Evolutionary conservation across 352 stramenopile species (phyloP).

Genomic region (Phytophthora podocarpi): DNA sequence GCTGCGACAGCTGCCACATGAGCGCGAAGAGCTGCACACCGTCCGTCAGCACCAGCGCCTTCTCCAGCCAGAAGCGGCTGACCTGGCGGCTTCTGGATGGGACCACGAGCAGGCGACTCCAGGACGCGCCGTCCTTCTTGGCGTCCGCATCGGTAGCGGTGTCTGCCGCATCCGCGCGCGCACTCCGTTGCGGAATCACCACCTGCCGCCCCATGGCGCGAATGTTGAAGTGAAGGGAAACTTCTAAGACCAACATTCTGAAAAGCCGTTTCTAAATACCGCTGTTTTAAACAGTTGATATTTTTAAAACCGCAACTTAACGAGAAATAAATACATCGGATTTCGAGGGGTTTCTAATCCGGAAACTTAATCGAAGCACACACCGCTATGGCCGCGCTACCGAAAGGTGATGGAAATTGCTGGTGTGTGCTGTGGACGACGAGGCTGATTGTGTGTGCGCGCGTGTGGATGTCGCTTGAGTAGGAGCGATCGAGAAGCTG

Average conservation of each 20-base stretch:
- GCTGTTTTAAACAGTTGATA: no score
- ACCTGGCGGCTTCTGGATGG: conserved; percentile 29
- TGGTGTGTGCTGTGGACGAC: background rate
- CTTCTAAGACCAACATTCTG: conserved; percentile 23
- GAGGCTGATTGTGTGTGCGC: background rate
- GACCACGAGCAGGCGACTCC: conserved; percentile 11
- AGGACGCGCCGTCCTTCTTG: conserved; percentile 9
- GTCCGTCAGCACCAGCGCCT: conserved; percentile 48
- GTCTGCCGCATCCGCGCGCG: background rate
- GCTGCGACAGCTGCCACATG: conserved; percentile 80
- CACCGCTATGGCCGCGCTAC: conserved; percentile 9
- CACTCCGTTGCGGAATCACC: conserved; percentile 28
- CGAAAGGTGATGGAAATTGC: conserved; percentile 22
- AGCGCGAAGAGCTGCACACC: conserved; percentile 66
- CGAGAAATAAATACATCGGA: no score
- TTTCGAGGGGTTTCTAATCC: no score
- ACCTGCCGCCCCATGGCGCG: conserved; percentile 18
- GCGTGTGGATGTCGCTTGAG: background rate
- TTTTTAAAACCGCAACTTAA: no score
- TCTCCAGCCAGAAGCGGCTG: conserved; percentile 69
- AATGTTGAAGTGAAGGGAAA: conserved; percentile 30
- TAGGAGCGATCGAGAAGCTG: conserved; percentile 43
- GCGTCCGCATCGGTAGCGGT: background rate
- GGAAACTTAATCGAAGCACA: no score
- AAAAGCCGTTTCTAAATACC: no score